A percentile compares a stretch with the other conserved stretches of the same genome.
These are phyloP conservation scores for Antitrichia curtipendula DNA, from an alignment of 225 moss, liverwort and hornwort genomes.

Conservation along the genomic window DNA sequence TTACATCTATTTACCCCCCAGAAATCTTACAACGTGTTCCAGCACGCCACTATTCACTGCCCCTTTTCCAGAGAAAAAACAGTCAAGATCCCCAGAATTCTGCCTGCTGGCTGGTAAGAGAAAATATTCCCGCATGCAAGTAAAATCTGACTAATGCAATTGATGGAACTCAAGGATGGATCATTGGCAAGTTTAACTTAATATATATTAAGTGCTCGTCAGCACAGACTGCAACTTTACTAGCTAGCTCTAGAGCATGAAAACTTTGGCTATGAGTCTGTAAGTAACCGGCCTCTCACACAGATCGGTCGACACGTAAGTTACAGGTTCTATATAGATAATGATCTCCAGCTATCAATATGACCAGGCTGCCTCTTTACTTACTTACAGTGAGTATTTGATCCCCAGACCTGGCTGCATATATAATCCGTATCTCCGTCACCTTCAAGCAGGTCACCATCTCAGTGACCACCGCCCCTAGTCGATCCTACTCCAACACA, in stretches of 20 bases:
- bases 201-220: background rate
- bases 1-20: background rate
- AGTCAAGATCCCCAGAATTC: background rate
- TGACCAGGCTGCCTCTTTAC: background rate
- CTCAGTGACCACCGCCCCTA: background rate
- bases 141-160: background rate
- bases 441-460: background rate
- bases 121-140: background rate
- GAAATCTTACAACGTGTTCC: background rate
- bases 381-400: background rate
- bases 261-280: background rate
- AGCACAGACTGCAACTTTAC: background rate
- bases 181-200: background rate
- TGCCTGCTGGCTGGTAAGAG: background rate
- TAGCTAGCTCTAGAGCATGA: no score
- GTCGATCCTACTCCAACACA: background rate
- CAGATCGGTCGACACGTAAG: background rate
- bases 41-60: background rate
- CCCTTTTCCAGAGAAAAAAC: background rate
- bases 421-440: background rate
- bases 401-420: background rate
- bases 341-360: background rate
- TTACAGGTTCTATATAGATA: background rate
- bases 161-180: background rate
- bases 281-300: no score